Conservation (phyloP, 2,329 filamentous ascomycete genomes). For the Pseudocercospora macadamiae region DNA sequence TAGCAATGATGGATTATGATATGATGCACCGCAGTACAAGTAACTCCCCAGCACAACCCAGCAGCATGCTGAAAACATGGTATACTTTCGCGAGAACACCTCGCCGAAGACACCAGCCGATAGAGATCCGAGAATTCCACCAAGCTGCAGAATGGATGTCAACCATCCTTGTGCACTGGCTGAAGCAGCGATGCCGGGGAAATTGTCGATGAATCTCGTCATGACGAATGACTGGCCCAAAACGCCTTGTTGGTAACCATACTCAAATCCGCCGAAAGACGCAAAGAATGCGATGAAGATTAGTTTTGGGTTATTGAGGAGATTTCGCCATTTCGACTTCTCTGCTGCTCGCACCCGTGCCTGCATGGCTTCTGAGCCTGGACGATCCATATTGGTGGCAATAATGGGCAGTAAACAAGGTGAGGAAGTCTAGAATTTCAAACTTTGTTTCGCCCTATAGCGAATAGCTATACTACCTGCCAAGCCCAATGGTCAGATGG, state of each 20-base stretch:
- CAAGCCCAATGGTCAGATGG: slow-evolving; percentile 4
- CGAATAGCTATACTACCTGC: not conserved
- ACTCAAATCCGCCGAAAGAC: slow-evolving; percentile 56
- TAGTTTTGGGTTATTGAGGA: slow-evolving; percentile 20
- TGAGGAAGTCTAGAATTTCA: not conserved
- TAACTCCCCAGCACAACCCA: slow-evolving; percentile 41
- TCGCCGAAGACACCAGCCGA: slow-evolving; percentile 54
- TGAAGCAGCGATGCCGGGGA: slow-evolving; percentile 19
- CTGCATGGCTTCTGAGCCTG: slow-evolving; percentile 7
- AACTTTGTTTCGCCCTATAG: not conserved
- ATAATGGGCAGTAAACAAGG: not conserved
- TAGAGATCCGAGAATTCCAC: slow-evolving; percentile 48
- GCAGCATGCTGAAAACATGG: slow-evolving; percentile 55
- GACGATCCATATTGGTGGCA: not conserved
- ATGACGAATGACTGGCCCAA: slow-evolving; percentile 59
- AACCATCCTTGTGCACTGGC: slow-evolving; percentile 21
- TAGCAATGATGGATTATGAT: slow-evolving; percentile 10
- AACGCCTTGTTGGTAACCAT: slow-evolving; percentile 60
- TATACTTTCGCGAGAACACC: slow-evolving; percentile 55
- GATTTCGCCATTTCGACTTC: slow-evolving; percentile 15
- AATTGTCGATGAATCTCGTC: slow-evolving; percentile 37
- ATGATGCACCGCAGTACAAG: slow-evolving; percentile 19
- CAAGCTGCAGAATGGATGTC: slow-evolving; percentile 23
- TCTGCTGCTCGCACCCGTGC: slow-evolving; percentile 9
- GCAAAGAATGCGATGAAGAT: slow-evolving; percentile 24